phyloP scores from a whole-genome alignment of 305 asterid genomes.

The Fraxinus ornus region DNA sequence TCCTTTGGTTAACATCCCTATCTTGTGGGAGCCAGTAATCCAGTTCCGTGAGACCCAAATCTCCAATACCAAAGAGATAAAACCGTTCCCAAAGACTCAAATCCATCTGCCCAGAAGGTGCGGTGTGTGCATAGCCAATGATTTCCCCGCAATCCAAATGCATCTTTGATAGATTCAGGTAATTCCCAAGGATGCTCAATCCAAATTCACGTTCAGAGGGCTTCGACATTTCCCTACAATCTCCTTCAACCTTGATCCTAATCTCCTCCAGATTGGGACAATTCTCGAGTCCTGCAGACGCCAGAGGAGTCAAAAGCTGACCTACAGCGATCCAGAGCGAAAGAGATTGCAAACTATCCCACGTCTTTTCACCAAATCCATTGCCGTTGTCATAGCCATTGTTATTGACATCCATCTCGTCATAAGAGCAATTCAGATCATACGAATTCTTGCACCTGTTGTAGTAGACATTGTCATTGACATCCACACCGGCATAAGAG shows the following conservation, averaged over 20 bases:
- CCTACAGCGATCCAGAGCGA: conserved; percentile 90
- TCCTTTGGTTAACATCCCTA: conserved; percentile 81
- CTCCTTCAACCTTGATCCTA: conserved; percentile 81
- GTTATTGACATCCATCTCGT: conserved; percentile 23
- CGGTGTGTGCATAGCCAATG: conserved; percentile 83
- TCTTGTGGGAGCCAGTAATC: conserved; percentile 97
- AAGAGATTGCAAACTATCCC: conserved; percentile 59
- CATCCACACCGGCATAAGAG: conserved; percentile 3
- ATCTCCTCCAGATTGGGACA: conserved; percentile 86
- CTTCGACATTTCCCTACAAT: conserved; percentile 62
- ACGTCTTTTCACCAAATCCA: conserved; percentile 42
- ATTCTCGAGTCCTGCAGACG: conserved; percentile 54
- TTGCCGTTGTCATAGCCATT: conserved; percentile 29
- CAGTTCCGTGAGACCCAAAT: conserved; percentile 55
- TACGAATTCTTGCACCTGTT: conserved; percentile 18
- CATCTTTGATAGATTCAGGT: conserved; percentile 65
- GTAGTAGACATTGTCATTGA: conserved; percentile 3
- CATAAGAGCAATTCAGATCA: conserved; percentile 43
- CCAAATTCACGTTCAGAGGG: conserved; percentile 57
- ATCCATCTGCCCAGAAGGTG: conserved; percentile 89
- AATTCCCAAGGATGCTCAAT: conserved; percentile 47
- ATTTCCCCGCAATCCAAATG: conserved; percentile 77
- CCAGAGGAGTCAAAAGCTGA: conserved; percentile 61
- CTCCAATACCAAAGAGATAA: conserved; percentile 50
- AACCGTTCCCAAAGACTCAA: conserved; percentile 91